These are phyloP conservation scores for Solanum bulbocastanum DNA, from an alignment of 257 asterid genomes.

Conservation along the genomic window DNA sequence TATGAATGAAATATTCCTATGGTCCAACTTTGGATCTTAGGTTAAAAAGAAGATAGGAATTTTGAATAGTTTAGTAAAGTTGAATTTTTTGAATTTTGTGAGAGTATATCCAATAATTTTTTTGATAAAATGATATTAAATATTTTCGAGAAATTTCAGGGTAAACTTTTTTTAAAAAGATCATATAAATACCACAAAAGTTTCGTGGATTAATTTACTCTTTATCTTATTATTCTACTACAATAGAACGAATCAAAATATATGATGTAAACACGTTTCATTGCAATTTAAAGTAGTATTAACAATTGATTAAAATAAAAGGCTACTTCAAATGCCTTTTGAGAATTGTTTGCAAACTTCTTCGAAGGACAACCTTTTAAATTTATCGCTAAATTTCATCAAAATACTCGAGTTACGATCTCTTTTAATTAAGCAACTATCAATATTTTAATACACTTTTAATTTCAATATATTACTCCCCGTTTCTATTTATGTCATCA, in stretches of 20 bases:
- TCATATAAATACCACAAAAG: too few species aligned
- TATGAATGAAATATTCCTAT: not conserved
- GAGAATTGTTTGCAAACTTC: not conserved
- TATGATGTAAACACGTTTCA: not conserved
- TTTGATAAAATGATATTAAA: not conserved
- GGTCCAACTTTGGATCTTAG: not conserved
- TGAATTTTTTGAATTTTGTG: not conserved
- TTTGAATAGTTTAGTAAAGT: not conserved
- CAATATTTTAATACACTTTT: not conserved
- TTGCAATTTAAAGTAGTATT: not conserved
- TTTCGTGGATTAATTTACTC: too few species aligned
- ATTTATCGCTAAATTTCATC: not conserved
- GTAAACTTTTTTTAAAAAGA: too few species aligned
- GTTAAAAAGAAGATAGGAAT: not conserved
- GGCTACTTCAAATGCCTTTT: not conserved
- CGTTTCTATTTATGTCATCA: too few species aligned
- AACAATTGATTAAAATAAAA: not conserved
- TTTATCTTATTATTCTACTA: too few species aligned
- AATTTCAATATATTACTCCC: not conserved
- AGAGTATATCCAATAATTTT: not conserved
- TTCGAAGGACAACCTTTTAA: not conserved
- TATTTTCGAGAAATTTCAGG: not conserved
- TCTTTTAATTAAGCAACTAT: not conserved
- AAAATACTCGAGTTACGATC: not conserved
- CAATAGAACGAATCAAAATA: not conserved